A percentile compares a stretch with the other conserved stretches of the same genome.
phyloP scores from a whole-genome alignment of 2,329 filamentous ascomycete genomes.

The Podosphaera aphanis region DNA sequence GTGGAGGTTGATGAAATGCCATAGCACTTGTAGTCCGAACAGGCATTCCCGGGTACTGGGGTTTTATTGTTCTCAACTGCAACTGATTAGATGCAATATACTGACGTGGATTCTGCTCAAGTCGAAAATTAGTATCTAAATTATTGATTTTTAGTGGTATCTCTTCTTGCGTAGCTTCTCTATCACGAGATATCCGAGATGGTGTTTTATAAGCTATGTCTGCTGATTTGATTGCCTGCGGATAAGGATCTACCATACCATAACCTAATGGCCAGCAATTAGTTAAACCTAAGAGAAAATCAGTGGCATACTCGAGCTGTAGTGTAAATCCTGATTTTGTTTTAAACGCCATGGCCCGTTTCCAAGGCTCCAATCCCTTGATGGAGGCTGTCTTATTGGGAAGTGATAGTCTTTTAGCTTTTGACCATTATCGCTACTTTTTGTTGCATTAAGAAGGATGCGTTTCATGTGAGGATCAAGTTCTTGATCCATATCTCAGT shows the following conservation, averaged over 20 bases:
- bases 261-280: not conserved
- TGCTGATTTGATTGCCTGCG: not conserved
- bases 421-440: conserved; percentile 2
- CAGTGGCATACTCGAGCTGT: conserved; percentile 3
- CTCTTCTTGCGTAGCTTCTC: conserved; percentile 4
- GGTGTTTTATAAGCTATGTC: conserved; percentile 5
- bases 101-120: conserved; percentile 10
- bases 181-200: conserved; percentile 8
- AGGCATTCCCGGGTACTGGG: conserved; percentile 5
- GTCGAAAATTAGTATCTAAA: conserved; percentile 12
- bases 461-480: conserved; percentile 9
- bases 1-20: conserved; percentile 7
- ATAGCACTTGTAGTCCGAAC: conserved; percentile 10
- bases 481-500: conserved; percentile 4
- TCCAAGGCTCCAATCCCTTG: conserved; percentile 4
- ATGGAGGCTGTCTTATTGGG: conserved; percentile 2
- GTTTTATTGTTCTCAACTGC: not conserved
- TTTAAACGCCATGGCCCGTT: conserved; percentile 2
- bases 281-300: not conserved
- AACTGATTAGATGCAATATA: conserved; percentile 5
- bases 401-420: conserved; percentile 1
- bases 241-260: not conserved
- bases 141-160: conserved; percentile 6
- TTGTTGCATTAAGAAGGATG: conserved; percentile 8
- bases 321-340: conserved; percentile 2